A percentile compares a stretch with the other conserved stretches of the same genome.
phyloP scores from a whole-genome alignment of 129 eudicot species.

The Flaveria bidentis region DNA sequence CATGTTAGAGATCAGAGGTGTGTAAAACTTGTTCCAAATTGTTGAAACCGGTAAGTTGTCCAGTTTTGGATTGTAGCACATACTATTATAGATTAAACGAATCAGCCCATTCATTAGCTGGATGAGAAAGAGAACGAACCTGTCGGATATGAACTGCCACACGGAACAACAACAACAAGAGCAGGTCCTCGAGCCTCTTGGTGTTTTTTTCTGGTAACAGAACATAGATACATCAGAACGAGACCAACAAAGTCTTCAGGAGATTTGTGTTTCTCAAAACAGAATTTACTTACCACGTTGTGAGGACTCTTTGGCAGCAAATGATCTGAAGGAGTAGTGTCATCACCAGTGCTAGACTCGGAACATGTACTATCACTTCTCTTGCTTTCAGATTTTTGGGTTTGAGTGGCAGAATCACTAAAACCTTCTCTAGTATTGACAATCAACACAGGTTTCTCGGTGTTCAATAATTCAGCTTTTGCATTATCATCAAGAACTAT shows the following conservation, averaged over 20 bases:
- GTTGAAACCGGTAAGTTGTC: not conserved
- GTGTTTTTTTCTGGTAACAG: conserved; percentile 24
- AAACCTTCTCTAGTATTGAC: not conserved
- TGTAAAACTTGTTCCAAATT: not conserved
- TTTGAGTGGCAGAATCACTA: conserved; percentile 7
- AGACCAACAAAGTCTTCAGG: not conserved
- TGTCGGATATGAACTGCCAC: conserved; percentile 27
- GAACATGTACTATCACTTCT: conserved; percentile 31
- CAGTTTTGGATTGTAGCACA: not conserved
- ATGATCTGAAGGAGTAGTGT: conserved; percentile 27
- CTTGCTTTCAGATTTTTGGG: conserved; percentile 12
- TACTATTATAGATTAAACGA: not conserved
- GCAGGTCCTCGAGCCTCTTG: not conserved
- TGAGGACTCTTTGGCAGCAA: conserved; percentile 28
- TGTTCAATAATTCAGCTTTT: conserved; percentile 11
- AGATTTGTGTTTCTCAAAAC: not conserved
- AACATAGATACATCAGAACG: conserved; percentile 6
- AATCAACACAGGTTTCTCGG: conserved; percentile 13
- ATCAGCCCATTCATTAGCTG: not conserved
- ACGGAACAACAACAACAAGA: conserved; percentile 25
- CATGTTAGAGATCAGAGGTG: not conserved
- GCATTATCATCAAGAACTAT: not conserved
- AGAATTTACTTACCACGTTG: conserved; percentile 26
- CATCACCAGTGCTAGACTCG: conserved; percentile 35
- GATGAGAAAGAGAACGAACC: conserved; percentile 23